phyloP scores from a whole-genome alignment of 2,329 filamentous ascomycete genomes.

The Hymenoscyphus salicellus region DNA sequence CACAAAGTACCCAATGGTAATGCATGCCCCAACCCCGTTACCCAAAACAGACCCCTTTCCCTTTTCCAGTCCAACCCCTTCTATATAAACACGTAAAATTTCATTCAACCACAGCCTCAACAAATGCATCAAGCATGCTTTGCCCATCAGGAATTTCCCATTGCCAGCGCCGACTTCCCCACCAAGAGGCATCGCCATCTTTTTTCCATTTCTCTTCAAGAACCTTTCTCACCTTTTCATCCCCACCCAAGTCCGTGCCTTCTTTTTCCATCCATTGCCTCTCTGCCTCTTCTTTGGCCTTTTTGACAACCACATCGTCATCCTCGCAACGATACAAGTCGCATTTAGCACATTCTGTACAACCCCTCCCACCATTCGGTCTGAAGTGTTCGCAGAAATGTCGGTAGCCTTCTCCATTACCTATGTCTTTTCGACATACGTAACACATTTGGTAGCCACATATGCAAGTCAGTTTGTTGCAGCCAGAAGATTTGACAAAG shows the following conservation, averaged over 20 bases:
- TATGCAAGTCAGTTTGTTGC: conserved; percentile 93
- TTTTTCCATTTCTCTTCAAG: conserved; percentile 49
- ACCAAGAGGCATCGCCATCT: conserved; percentile 25
- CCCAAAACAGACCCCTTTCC: neutral
- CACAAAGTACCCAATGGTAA: neutral
- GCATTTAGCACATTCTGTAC: conserved; percentile 75
- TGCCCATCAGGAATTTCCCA: conserved; percentile 31
- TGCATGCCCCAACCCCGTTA: neutral
- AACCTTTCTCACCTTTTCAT: conserved; percentile 54
- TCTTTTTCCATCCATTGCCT: conserved; percentile 67
- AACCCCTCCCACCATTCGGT: conserved; percentile 70
- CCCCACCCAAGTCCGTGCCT: conserved; percentile 52
- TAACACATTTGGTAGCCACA: conserved; percentile 99
- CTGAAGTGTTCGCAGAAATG: conserved; percentile 98
- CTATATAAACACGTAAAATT: conserved; percentile 4
- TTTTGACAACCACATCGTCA: conserved; percentile 65
- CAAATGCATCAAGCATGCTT: conserved; percentile 33
- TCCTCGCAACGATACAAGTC: conserved; percentile 71
- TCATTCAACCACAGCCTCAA: conserved; percentile 36
- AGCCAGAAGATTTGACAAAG: conserved; percentile 90
- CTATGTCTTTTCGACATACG: conserved; percentile 77
- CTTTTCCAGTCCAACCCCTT: conserved; percentile 3
- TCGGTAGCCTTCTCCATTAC: conserved; percentile 70
- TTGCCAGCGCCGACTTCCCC: conserved; percentile 25
- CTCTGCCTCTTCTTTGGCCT: conserved; percentile 70